Percentiles rank a stretch among this genome's conserved stretches.
Evolutionary conservation across 768 basidiomycete species (phyloP).

Genomic region (Coprinellus micaceus): DNA sequence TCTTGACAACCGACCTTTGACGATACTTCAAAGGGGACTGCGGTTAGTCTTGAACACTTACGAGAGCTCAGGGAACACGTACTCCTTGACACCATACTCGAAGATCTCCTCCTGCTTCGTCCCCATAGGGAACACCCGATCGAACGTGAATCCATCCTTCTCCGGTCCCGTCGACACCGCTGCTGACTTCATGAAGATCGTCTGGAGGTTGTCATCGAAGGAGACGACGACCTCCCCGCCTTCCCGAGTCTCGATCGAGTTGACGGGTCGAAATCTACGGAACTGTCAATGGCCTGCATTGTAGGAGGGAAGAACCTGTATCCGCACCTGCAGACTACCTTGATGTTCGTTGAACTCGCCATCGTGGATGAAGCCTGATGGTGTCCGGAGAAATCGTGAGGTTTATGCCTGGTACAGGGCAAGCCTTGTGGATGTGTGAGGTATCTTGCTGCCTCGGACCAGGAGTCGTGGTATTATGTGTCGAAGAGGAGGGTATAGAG

Average conservation of each 20-base stretch:
- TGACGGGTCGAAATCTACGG: slow-evolving; percentile 88
- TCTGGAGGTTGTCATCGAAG: slow-evolving; percentile 83
- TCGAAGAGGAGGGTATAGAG: background rate
- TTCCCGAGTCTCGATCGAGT: slow-evolving; percentile 85
- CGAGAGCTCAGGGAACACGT: slow-evolving; percentile 29
- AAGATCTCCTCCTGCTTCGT: slow-evolving; percentile 93
- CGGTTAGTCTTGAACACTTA: slow-evolving; percentile 13
- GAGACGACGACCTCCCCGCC: slow-evolving; percentile 86
- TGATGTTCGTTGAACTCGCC: slow-evolving; percentile 87
- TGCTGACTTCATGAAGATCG: slow-evolving; percentile 74
- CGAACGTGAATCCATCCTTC: slow-evolving; percentile 97
- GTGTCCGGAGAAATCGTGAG: slow-evolving; percentile 8
- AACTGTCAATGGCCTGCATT: background rate
- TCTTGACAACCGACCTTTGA: slow-evolving; percentile 58
- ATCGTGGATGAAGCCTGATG: slow-evolving; percentile 28
- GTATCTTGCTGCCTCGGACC: background rate
- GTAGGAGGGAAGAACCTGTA: background rate
- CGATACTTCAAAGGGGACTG: slow-evolving; percentile 55
- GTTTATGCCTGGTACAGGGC: slow-evolving; percentile 14
- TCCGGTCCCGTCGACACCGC: slow-evolving; percentile 76
- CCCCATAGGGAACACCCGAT: slow-evolving; percentile 90
- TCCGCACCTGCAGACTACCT: slow-evolving; percentile 95
- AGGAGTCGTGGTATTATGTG: background rate
- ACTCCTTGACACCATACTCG: slow-evolving; percentile 98
- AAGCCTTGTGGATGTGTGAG: background rate